Base-by-base conservation (phyloP, 257 asterid species). In the Galeopsis tetrahit region DNA sequence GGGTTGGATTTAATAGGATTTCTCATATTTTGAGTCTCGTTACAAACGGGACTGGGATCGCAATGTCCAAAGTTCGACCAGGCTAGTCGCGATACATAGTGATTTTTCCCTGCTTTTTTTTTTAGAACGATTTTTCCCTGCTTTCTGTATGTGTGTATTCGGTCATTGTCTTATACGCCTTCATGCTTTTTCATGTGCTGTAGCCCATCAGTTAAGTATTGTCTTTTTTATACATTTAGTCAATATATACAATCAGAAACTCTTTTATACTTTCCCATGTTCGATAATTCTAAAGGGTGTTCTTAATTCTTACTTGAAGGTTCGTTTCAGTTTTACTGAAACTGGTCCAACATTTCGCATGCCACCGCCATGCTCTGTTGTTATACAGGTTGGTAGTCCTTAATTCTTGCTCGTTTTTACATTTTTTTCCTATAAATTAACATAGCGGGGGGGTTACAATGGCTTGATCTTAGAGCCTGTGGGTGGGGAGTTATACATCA, bases 321-420 rank as follows among this genome's bases (percentile, higher is more conserved):
- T 90, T 68, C 96, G 36, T 74, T 88, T 92, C 84, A 80, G 84
- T 69, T 92, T 88, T 80, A 73, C 85, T 39, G 92, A 88, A 70
- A 75, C 76, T 14, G 96, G 98, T 77, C 94, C 92, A 49, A 83
- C 69, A 39, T 77, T 92, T 78, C 87, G 59, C 80, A 88, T 92
- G 98, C 96, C 96, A 3, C 98, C 98, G 69, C 96, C 96, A 34
- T 92, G 85, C 75, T 90, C 98, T 63, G 83, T 92, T 67, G 92
- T 90, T 51, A 90, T 92, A 82, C 96, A 92, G 96, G 98, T 88
- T 55, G 42, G 83, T 63, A 28, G 69, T 65, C 53, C 62, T 32
- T 67, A 58, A 42, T 60, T 34, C 58, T 35, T 51, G 17, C 48
- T 15, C 15, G 60, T 13, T 64, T 60, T 10, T 11, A 7, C 7